Conservation (phyloP, 2,329 filamentous ascomycete genomes). For the Pseudogymnoascus sp. region DNA sequence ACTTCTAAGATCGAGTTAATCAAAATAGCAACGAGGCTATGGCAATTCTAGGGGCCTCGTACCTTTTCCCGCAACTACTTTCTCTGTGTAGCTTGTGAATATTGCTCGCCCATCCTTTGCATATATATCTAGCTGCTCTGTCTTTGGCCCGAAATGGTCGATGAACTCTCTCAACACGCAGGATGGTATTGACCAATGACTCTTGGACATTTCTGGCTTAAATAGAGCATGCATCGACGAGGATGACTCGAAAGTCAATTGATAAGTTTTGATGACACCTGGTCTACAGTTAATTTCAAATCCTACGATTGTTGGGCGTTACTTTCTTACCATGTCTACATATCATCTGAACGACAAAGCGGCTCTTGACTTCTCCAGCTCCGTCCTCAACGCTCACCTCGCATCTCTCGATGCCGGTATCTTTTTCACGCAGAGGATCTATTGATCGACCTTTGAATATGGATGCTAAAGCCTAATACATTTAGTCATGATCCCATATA, state of each 20-base stretch:
- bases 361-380: conserved; percentile 58
- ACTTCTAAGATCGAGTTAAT: conserved; percentile 45
- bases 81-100: conserved; percentile 77
- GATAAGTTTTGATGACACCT: conserved; percentile 71
- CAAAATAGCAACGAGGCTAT: conserved; percentile 13
- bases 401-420: conserved; percentile 65
- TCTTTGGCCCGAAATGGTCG: conserved; percentile 73
- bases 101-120: conserved; percentile 61
- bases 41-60: conserved; percentile 15
- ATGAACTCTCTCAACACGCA: conserved; percentile 66
- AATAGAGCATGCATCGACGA: conserved; percentile 74
- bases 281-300: conserved; percentile 17
- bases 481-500: neutral
- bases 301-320: neutral
- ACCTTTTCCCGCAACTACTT: conserved; percentile 62
- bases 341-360: conserved; percentile 65
- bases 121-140: conserved; percentile 74
- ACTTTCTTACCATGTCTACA: conserved; percentile 57
- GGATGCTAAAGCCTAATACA: conserved; percentile 56
- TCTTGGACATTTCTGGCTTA: conserved; percentile 55
- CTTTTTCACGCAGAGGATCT: conserved; percentile 56
- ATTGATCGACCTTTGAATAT: conserved; percentile 63
- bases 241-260: conserved; percentile 65
- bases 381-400: conserved; percentile 69
- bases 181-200: conserved; percentile 67